phyloP scores from a whole-genome alignment of 352 stramenopile species.

The Phytophthora sp. region DNA sequence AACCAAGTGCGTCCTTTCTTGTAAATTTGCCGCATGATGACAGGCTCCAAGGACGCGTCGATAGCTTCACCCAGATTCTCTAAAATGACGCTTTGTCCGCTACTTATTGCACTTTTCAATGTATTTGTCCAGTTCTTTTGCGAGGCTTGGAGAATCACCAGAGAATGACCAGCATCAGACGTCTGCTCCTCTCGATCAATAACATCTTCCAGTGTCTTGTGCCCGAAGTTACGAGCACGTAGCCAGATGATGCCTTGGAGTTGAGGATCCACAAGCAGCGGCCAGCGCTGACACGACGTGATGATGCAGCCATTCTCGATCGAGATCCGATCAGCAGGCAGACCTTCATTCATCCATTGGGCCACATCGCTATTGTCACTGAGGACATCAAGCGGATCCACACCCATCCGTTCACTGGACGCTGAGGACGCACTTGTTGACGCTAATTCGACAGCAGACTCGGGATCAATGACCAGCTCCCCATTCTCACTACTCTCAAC shows the following conservation, averaged over 20 bases:
- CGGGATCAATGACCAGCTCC: not conserved
- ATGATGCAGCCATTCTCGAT: slow-evolving; percentile 94
- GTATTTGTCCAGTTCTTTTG: slow-evolving; percentile 83
- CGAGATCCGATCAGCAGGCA: slow-evolving; percentile 91
- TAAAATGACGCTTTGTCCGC: slow-evolving; percentile 86
- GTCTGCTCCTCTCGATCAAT: slow-evolving; percentile 5
- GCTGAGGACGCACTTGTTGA: slow-evolving; percentile 9
- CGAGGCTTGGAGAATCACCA: slow-evolving; percentile 77
- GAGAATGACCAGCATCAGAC: slow-evolving; percentile 19
- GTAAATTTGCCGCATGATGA: slow-evolving; percentile 90
- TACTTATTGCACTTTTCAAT: slow-evolving; percentile 75
- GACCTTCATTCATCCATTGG: slow-evolving; percentile 93
- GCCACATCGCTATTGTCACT: slow-evolving; percentile 85
- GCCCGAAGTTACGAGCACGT: slow-evolving; percentile 57
- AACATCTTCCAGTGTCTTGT: slow-evolving; percentile 13
- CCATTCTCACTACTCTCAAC: slow-evolving; percentile 4
- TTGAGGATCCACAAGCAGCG: slow-evolving; percentile 91
- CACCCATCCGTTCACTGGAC: slow-evolving; percentile 14
- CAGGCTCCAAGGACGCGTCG: slow-evolving; percentile 87
- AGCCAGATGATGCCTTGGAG: slow-evolving; percentile 91
- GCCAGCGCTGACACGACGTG: slow-evolving; percentile 87
- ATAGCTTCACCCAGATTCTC: slow-evolving; percentile 91
- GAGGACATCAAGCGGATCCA: slow-evolving; percentile 90
- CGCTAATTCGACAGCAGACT: slow-evolving; percentile 3
- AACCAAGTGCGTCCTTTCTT: slow-evolving; percentile 91